Base-by-base conservation (phyloP, 2,329 filamentous ascomycete genomes). In the Penicillium vulpinum region DNA sequence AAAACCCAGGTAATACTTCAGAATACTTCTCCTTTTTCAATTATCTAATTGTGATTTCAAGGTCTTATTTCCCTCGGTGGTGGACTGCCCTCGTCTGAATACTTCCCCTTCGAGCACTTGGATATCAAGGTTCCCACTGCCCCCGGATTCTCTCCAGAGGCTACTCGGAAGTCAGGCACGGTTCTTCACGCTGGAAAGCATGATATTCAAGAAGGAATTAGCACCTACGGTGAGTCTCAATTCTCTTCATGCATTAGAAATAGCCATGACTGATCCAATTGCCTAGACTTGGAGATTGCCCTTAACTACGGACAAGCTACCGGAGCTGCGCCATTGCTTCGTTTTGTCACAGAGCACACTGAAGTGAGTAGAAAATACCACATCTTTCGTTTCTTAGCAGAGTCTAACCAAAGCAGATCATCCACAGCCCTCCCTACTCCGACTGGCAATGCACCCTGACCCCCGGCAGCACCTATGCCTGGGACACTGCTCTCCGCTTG, bases 291-390 rank as follows among this genome's bases (percentile, higher is more conserved):
- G 50, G 86, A 90, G 44, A 91, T 95, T 60, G 89, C 89, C 1
- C 87, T 97, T 72, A 97, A 99, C 77, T 99, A 99, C 73, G 91
- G 90, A 33, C 92, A 96, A 77, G 88, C 92, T 9, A 86, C 86
- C 18, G 94, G 94, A 18, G 86, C 91, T 11, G 89, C 91, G 4
- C 94, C 96, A 77, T 81, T 99, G 73, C 79, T 97, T 61, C 87
- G 94, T 58, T 97, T 90, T 78, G 82, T 97, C 49, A 95, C 92
- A 0, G 94, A 99, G 79, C 94, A 97, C 76, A 96, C 92, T 0
- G 93, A 99, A 77, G 78, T 80, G 66, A 52, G 66, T 36, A 29
- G 15, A 16, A n/a, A 13, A 18, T 26, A 11, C 4, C 3, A 40
- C 4, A 5, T n/a, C 3, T 28, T 2, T 5, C 11, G 11, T 8